Conservation (phyloP, 2,329 filamentous ascomycete genomes). For the Teratosphaeria pseudoeucalypti region DNA sequence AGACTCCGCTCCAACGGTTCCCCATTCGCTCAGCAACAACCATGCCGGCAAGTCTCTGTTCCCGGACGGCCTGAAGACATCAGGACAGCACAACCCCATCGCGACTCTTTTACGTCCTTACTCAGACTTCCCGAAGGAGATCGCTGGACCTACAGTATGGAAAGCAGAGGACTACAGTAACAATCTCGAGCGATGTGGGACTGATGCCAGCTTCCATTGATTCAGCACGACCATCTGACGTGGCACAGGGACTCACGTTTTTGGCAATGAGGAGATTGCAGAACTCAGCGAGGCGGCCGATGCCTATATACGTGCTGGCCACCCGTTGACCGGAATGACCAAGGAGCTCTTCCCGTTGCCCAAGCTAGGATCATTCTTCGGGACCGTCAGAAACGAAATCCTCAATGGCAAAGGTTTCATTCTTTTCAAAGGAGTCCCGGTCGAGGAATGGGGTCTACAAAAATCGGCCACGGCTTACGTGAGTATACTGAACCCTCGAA, state of each 20-base stretch:
- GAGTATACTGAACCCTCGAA: too few relatives aligned
- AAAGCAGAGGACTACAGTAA: constrained; percentile 52
- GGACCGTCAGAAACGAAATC: constrained; percentile 51
- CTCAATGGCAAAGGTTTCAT: constrained; percentile 83
- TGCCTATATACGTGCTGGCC: constrained; percentile 54
- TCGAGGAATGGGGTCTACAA: constrained; percentile 60
- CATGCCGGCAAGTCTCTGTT: constrained; percentile 38
- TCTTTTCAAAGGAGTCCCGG: constrained; percentile 77
- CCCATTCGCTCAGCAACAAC: neutral
- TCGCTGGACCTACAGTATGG: constrained; percentile 66
- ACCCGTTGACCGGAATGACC: constrained; percentile 60
- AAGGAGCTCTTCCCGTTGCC: constrained; percentile 54
- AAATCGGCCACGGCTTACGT: constrained; percentile 75
- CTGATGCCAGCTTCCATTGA: neutral
- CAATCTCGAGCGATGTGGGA: constrained; percentile 53
- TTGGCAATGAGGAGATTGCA: constrained; percentile 54
- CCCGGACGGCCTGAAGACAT: constrained; percentile 56
- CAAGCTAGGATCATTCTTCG: constrained; percentile 43
- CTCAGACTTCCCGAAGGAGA: constrained; percentile 58
- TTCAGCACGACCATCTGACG: neutral
- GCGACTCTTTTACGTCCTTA: constrained; percentile 58
- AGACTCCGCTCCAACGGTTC: neutral
- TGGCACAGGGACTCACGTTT: constrained; percentile 48
- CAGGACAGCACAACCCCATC: constrained; percentile 62
- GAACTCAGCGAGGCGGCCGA: constrained; percentile 61